phyloP scores from a whole-genome alignment of 2,329 filamentous ascomycete species.

The Hypomyces perniciosus region DNA sequence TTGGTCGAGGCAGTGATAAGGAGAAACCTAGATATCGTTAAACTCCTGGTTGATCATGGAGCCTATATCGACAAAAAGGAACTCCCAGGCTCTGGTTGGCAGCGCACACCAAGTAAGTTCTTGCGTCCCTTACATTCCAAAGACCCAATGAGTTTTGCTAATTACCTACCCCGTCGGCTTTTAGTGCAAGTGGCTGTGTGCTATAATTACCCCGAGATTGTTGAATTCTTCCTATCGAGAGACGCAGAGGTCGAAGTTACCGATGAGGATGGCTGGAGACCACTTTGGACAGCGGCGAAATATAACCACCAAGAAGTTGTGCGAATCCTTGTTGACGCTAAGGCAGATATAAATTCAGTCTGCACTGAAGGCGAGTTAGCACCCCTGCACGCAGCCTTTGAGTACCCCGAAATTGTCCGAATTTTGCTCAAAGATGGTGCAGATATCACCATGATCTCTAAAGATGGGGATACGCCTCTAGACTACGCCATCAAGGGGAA shows the following conservation, averaged over 20 bases:
- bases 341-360: neutral
- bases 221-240: neutral
- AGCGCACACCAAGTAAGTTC: neutral
- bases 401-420: neutral
- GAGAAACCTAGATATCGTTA: neutral
- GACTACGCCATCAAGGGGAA: neutral
- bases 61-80: neutral
- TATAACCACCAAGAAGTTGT: neutral
- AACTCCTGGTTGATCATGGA: neutral
- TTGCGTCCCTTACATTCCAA: too few relatives aligned
- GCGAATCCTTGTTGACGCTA: constrained; percentile 1
- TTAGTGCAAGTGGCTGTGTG: neutral
- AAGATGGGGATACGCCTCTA: neutral
- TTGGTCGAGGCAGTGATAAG: neutral
- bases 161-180: neutral
- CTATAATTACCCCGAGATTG: neutral
- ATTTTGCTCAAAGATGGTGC: neutral
- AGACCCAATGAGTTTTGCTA: neutral
- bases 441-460: neutral
- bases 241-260: neutral
- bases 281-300: neutral
- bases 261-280: neutral
- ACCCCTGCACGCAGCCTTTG: neutral
- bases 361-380: neutral
- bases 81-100: too few relatives aligned